Conservation (phyloP, 2,329 filamentous ascomycete genomes). For the Fusarium anthophilum region DNA sequence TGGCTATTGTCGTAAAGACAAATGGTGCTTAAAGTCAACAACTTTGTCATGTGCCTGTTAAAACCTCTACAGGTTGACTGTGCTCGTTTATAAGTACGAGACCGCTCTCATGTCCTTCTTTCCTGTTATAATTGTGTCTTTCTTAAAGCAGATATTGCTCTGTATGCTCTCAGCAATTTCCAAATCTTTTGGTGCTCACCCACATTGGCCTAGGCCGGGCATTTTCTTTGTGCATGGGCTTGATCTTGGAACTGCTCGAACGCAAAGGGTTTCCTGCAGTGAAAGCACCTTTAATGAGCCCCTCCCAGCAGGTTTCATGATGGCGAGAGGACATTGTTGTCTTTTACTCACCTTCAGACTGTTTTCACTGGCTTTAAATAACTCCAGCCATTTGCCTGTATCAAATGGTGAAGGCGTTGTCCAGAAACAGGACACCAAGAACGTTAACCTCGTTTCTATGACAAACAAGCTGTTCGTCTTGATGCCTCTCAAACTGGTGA, state of each 20-base stretch:
- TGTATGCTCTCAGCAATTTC: not conserved
- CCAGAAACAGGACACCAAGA: not conserved
- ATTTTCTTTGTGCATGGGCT: not conserved
- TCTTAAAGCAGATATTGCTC: not conserved
- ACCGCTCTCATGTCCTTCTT: not conserved
- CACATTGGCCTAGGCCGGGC: not conserved
- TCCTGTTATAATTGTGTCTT: not conserved
- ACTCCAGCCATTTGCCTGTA: too few relatives aligned
- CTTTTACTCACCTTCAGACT: not conserved
- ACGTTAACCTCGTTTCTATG: not conserved
- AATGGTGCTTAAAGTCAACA: not conserved
- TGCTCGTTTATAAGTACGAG: not conserved
- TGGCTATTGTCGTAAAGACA: too few relatives aligned
- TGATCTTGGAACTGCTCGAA: not conserved
- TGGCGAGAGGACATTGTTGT: not conserved
- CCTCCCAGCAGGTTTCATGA: not conserved
- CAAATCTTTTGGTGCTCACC: not conserved
- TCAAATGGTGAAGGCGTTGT: not conserved
- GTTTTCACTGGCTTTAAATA: not conserved
- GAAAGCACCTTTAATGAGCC: too few relatives aligned
- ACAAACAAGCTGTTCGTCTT: not conserved
- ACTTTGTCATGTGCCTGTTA: not conserved
- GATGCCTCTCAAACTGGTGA: not conserved
- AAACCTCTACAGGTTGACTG: not conserved
- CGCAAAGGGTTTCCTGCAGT: not conserved